Percentiles rank a stretch among this genome's conserved stretches.
These are phyloP conservation scores for Trametes villosa DNA, from an alignment of 768 basidiomycete species.

Conservation along the genomic window DNA sequence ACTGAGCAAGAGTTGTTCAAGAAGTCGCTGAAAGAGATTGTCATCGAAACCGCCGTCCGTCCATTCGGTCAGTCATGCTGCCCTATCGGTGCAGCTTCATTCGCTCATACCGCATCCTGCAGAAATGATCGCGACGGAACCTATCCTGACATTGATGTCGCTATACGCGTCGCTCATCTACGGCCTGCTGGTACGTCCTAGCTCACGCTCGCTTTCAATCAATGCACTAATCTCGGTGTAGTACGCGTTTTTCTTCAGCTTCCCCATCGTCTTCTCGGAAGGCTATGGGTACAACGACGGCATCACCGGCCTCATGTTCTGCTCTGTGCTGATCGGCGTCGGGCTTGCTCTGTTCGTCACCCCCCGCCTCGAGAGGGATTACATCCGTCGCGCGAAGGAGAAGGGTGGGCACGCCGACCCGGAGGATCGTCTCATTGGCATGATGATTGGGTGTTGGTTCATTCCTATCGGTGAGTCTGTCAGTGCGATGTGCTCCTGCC, in stretches of 20 bases:
- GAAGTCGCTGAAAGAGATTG: constrained; percentile 38
- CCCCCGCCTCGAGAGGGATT: constrained; percentile 40
- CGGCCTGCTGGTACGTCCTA: constrained; percentile 38
- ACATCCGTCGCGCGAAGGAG: constrained; percentile 36
- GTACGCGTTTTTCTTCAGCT: constrained; percentile 41
- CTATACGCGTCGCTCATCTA: constrained; percentile 50
- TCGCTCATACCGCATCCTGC: not conserved
- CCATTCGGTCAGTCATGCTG: constrained; percentile 39
- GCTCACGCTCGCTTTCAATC: no score
- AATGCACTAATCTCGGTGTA: not conserved
- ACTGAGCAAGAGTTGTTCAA: constrained; percentile 48
- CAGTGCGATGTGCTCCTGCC: no score
- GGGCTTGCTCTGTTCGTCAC: constrained; percentile 39
- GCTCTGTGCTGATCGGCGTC: constrained; percentile 45
- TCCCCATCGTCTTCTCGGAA: constrained; percentile 44
- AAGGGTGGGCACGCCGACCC: constrained; percentile 45
- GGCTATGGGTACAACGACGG: constrained; percentile 44
- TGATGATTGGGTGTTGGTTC: constrained; percentile 44
- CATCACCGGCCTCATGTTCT: constrained; percentile 44
- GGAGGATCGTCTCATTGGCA: constrained; percentile 45
- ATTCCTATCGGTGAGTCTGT: constrained; percentile 32
- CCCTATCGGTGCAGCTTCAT: not conserved
- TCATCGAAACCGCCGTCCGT: constrained; percentile 44
- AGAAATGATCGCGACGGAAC: constrained; percentile 49
- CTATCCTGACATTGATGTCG: constrained; percentile 48